A percentile compares a stretch with the other conserved stretches of the same genome.
Conservation (phyloP, 139 green algal genomes). For the Coccomyxa sp. region DNA sequence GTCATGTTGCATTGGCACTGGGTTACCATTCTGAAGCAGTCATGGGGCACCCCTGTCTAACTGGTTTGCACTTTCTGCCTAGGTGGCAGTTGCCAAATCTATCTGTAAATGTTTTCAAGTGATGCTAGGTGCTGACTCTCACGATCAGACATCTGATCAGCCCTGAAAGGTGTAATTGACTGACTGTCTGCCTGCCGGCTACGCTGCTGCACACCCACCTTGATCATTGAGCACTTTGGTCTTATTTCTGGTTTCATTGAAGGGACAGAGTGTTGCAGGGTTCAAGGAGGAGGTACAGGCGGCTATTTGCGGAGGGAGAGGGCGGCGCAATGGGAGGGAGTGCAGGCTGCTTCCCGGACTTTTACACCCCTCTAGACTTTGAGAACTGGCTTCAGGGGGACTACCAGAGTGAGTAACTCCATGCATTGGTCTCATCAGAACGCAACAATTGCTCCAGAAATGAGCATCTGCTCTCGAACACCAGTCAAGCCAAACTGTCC, state of each 20-base stretch:
- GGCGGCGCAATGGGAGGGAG: not conserved
- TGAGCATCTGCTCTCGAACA: not conserved
- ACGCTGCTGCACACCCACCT: too few relatives aligned
- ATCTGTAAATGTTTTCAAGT: too few relatives aligned
- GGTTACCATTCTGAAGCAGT: too few relatives aligned
- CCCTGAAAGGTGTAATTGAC: too few relatives aligned
- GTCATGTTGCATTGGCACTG: not conserved
- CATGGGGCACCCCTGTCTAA: too few relatives aligned
- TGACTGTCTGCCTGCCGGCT: too few relatives aligned
- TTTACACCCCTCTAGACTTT: constrained; percentile 15
- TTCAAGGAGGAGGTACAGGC: constrained; percentile 4
- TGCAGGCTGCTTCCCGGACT: constrained; percentile 15
- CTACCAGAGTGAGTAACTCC: not conserved
- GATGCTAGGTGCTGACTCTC: too few relatives aligned
- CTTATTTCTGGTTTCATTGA: too few relatives aligned
- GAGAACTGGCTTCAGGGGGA: constrained; percentile 11
- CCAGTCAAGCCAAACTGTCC: not conserved
- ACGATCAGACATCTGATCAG: too few relatives aligned
- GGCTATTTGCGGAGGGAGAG: not conserved
- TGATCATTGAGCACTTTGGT: too few relatives aligned
- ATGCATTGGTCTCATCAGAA: not conserved
- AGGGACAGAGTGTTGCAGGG: not conserved
- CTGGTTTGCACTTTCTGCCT: too few relatives aligned
- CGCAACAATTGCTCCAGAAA: not conserved
- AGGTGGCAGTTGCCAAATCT: too few relatives aligned